Percentiles rank a stretch among this genome's conserved stretches.
These are phyloP conservation scores for Rosa multiflora DNA, from an alignment of 306 rosid genomes.

Conservation along the genomic window DNA sequence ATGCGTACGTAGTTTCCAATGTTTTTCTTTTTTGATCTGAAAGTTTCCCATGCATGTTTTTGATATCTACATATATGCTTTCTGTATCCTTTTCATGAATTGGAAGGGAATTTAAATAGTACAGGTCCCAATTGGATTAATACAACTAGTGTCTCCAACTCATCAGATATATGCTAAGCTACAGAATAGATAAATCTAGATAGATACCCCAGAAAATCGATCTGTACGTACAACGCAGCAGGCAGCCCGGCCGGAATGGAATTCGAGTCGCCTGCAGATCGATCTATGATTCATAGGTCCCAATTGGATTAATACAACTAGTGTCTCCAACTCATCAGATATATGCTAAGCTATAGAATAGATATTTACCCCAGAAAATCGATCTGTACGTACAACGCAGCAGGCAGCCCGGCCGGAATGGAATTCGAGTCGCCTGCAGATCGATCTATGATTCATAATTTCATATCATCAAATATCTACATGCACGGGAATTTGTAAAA, in stretches of 20 bases:
- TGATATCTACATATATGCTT: no score
- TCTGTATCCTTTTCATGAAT: not conserved
- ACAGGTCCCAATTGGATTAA: conserved; percentile 34
- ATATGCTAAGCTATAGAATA: no score
- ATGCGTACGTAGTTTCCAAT: not conserved
- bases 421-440: not conserved
- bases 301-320: conserved; percentile 32
- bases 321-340: conserved; percentile 6
- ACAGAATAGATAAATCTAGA: not conserved
- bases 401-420: not conserved
- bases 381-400: no score
- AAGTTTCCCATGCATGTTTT: no score
- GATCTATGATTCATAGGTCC: conserved; percentile 12
- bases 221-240: no score
- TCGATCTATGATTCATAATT: not conserved
- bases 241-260: not conserved
- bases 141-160: conserved; percentile 21
- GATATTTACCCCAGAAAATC: not conserved
- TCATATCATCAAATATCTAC: no score
- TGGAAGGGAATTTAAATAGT: conserved; percentile 14
- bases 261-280: not conserved
- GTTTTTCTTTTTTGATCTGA: no score
- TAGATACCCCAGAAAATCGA: not conserved
- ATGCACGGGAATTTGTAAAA: no score
- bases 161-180: not conserved